Evolutionary conservation across 73 alveolate species (phyloP).

Genomic region (Blepharisma stoltei): DNA sequence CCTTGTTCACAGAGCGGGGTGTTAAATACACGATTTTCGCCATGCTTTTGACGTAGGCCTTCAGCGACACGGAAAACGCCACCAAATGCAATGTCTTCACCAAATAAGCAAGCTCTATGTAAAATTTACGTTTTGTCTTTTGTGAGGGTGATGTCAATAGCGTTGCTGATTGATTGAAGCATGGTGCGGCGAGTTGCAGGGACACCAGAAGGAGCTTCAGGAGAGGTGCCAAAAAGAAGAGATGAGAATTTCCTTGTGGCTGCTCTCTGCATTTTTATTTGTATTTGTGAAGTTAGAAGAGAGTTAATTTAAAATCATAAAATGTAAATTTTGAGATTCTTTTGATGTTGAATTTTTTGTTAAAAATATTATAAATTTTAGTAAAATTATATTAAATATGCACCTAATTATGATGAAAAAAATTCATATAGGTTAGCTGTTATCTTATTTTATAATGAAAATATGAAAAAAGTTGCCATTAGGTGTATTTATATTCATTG

Average conservation of each 20-base stretch:
- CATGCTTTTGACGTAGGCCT: conserved; percentile 84
- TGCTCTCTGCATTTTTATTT: no score
- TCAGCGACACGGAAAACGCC: conserved; percentile 92
- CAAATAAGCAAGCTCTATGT: conserved; percentile 62
- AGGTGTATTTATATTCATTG: no score
- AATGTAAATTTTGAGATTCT: no score
- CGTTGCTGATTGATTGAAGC: conserved; percentile 59
- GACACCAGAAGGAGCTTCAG: neutral
- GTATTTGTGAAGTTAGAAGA: no score
- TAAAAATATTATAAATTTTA: no score
- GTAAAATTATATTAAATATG: no score
- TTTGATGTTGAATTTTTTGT: no score
- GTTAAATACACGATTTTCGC: conserved; percentile 85
- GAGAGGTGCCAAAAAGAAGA: conserved; percentile 10
- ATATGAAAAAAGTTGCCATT: no score
- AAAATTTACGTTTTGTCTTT: conserved; percentile 49
- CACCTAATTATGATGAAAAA: no score
- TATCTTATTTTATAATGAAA: no score
- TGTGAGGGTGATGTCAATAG: conserved; percentile 72
- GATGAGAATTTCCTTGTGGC: neutral
- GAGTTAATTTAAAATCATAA: no score
- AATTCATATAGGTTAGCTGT: no score
- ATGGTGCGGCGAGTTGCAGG: conserved; percentile 14
- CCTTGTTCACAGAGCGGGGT: conserved; percentile 94
- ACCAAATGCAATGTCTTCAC: conserved; percentile 95